A percentile compares a stretch with the other conserved stretches of the same genome.
phyloP scores from a whole-genome alignment of 768 basidiomycete genomes.

The Stropharia rugosoannulata region DNA sequence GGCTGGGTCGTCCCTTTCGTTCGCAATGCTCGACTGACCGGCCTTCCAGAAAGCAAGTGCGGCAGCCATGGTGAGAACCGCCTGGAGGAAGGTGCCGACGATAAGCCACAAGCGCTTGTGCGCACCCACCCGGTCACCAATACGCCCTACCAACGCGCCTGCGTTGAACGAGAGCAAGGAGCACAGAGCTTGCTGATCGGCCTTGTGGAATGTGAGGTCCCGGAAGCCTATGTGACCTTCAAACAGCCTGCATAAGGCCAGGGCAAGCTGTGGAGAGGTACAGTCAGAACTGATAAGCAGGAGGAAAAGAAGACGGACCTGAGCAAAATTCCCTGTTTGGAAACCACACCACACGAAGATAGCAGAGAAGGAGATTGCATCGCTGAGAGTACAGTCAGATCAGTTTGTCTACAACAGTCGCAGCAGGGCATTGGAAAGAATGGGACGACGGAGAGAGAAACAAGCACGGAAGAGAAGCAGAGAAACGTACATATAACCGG shows the following conservation, averaged over 20 bases:
- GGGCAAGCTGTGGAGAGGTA: conserved; percentile 50
- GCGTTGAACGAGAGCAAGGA: conserved; percentile 77
- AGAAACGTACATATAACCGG: conserved; percentile 61
- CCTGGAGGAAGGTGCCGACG: conserved; percentile 69
- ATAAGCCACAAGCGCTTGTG: conserved; percentile 77
- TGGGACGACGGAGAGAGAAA: neutral
- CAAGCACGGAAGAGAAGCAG: neutral
- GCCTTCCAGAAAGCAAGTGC: conserved; percentile 74
- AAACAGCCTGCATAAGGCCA: conserved; percentile 84
- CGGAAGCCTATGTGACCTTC: conserved; percentile 42
- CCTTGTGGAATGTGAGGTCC: conserved; percentile 66
- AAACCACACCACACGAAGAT: conserved; percentile 86
- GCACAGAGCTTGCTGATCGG: conserved; percentile 82
- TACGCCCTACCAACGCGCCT: conserved; percentile 76
- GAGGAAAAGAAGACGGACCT: neutral
- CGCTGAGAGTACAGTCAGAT: conserved; percentile 35
- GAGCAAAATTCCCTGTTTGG: conserved; percentile 81
- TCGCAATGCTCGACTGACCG: conserved; percentile 52
- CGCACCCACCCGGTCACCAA: conserved; percentile 81
- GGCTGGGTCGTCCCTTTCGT: conserved; percentile 17
- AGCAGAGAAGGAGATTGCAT: conserved; percentile 73
- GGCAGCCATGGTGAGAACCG: conserved; percentile 71
- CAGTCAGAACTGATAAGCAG: too few relatives aligned
- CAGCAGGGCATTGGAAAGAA: too few relatives aligned
- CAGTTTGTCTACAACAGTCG: too few relatives aligned